Base-by-base conservation (phyloP, 1,284 basidiomycete species). In the Laetiporus sulphureus region DNA sequence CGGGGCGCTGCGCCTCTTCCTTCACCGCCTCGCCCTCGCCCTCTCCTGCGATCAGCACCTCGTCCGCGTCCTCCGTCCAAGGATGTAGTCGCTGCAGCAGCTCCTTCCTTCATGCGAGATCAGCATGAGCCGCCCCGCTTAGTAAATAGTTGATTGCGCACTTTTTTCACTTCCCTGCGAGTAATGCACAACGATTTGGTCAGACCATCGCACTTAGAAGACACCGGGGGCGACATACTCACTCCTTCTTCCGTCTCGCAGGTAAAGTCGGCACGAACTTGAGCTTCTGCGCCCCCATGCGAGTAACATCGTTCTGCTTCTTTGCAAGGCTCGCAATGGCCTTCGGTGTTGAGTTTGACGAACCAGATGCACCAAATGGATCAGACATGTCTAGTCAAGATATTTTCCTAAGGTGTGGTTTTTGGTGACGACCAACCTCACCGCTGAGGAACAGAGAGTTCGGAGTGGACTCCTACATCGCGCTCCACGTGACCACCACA, bases 191-290 rank as follows among this genome's bases (percentile, higher is more conserved):
- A n/a, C n/a, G n/a, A n/a, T n/a, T n/a, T n/a, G n/a, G 34, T 48
- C 43, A 32, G 42, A 20, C 39, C 50, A 33, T 33, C 19, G 12
- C 41, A 27, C 40, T 36, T 39, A 40, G 34, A 38, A 40, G 21
- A 34, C 30, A 42, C 19, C 29, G 36, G 29, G 20, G 24, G 39
- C 43, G 41, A 55, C 40, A 45, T 40, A 72, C 84, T 69, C 60
- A 85, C 84, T 84, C 81, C 64, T 84, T 84, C 67, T 81, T 84
- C 51, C 84, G 73, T 48, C 82, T 66, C 18, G 71, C 60, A 11
- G 84, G 83, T 39, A 87, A 67, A 6, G 79, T 83, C 2, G 85
- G 84, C n/a, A 80, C 75, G 54, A 88, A 88, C 59, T 84, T 87
- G 62, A 88, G 72, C 58, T 79, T 88, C 52, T 78, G 76, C 0